Conservation (phyloP, 164 flowering plant genomes). For the Magnolia sinica region DNA sequence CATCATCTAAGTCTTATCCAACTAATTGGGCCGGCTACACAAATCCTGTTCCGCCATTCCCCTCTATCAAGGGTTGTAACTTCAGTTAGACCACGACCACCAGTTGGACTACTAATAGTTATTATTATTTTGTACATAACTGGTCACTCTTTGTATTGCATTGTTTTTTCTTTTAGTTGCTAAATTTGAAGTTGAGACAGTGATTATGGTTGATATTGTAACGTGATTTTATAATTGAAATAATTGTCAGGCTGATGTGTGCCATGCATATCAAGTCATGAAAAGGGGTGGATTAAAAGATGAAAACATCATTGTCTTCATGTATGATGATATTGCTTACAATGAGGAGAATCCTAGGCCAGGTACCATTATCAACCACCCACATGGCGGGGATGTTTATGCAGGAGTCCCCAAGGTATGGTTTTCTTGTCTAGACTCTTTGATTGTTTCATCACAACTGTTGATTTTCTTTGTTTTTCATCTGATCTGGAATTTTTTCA, state of each 20-base stretch:
- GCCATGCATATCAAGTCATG: conserved; percentile 89
- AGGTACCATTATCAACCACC: conserved; percentile 76
- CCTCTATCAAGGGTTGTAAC: too few relatives aligned
- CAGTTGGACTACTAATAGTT: too few relatives aligned
- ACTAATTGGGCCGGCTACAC: too few relatives aligned
- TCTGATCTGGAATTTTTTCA: neutral
- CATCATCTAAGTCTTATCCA: too few relatives aligned
- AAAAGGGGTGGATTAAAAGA: conserved; percentile 83
- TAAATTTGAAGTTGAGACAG: too few relatives aligned
- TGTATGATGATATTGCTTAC: conserved; percentile 88
- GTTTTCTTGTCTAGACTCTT: neutral
- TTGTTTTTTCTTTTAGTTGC: too few relatives aligned
- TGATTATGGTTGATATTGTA: too few relatives aligned
- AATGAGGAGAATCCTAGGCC: conserved; percentile 71
- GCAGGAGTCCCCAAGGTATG: conserved; percentile 86
- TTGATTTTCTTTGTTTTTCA: neutral
- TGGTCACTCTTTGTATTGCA: too few relatives aligned
- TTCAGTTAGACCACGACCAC: too few relatives aligned
- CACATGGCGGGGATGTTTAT: conserved; percentile 74
- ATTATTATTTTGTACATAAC: too few relatives aligned
- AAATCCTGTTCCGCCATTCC: too few relatives aligned
- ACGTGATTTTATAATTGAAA: too few relatives aligned
- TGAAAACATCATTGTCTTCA: conserved; percentile 80
- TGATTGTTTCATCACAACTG: neutral
- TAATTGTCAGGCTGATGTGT: conserved; percentile 63